Conservation (phyloP, 495 filamentous ascomycete species). For the Tuber magnatum region DNA sequence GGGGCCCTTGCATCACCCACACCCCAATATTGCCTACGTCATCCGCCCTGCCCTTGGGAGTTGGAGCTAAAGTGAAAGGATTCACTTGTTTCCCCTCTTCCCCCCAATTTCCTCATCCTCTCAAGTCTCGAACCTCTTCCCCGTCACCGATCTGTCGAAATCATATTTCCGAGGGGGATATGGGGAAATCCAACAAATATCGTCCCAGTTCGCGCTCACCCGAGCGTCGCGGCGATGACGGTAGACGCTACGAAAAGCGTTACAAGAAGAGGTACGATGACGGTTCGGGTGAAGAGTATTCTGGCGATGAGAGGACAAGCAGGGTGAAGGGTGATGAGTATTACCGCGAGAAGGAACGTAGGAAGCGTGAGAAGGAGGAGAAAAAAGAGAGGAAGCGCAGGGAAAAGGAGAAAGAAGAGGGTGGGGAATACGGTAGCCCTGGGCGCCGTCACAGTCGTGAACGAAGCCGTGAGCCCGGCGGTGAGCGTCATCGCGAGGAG, state of each 20-base stretch:
- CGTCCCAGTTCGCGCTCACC: constrained; percentile 19
- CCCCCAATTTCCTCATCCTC: neutral
- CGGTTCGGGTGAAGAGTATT: constrained; percentile 8
- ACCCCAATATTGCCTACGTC: neutral
- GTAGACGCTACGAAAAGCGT: constrained; percentile 6
- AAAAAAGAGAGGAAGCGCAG: constrained; percentile 22
- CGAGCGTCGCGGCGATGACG: constrained; percentile 14
- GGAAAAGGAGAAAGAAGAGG: constrained; percentile 11
- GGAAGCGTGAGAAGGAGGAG: constrained; percentile 19
- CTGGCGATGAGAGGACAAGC: constrained; percentile 6
- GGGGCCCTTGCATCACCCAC: neutral
- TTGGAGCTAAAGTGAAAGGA: neutral
- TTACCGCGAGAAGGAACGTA: constrained; percentile 23
- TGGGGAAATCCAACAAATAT: constrained; percentile 27
- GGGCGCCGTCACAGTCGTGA: constrained; percentile 3
- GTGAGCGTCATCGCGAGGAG: neutral
- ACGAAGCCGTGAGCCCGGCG: constrained; percentile 9
- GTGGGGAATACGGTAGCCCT: constrained; percentile 3
- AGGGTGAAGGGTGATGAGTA: constrained; percentile 8
- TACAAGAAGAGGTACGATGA: constrained; percentile 18
- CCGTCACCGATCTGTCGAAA: neutral
- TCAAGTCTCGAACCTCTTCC: neutral
- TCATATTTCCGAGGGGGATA: constrained; percentile 6
- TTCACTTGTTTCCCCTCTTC: neutral
- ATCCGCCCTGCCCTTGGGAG: neutral